These are phyloP conservation scores for Metschnikowia kunwiensis DNA, from an alignment of 805 yeast species.

Conservation along the genomic window DNA sequence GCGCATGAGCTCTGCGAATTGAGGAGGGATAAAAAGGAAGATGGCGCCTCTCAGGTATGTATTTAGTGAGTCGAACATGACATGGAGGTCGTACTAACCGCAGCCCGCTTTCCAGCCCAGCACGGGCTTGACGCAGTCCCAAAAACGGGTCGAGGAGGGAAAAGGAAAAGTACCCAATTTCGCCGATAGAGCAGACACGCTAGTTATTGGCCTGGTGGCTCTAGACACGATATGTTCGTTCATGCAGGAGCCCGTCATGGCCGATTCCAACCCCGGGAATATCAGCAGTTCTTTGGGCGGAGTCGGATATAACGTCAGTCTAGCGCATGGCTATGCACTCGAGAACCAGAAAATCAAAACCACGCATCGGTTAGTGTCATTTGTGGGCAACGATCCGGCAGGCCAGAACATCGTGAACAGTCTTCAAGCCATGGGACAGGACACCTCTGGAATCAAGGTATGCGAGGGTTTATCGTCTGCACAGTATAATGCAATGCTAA, in stretches of 20 bases:
- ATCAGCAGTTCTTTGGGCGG: slow-evolving; percentile 68
- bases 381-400: slow-evolving; percentile 57
- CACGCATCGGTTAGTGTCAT: slow-evolving; percentile 48
- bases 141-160: neutral
- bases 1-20: slow-evolving; percentile 46
- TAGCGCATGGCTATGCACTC: slow-evolving; percentile 48
- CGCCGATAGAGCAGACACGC: slow-evolving; percentile 23
- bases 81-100: too few relatives aligned
- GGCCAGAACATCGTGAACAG: slow-evolving; percentile 41
- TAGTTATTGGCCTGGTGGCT: slow-evolving; percentile 74
- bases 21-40: neutral
- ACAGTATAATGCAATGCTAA: slow-evolving; percentile 71
- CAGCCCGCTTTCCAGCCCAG: slow-evolving; percentile 9
- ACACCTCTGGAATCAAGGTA: slow-evolving; percentile 40
- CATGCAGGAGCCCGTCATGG: slow-evolving; percentile 22
- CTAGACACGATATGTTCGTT: slow-evolving; percentile 64
- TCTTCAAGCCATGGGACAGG: slow-evolving; percentile 26
- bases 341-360: slow-evolving; percentile 6
- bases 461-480: slow-evolving; percentile 45
- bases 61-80: too few relatives aligned
- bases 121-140: slow-evolving; percentile 6
- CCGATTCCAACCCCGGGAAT: slow-evolving; percentile 74
- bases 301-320: slow-evolving; percentile 75
- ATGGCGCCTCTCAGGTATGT: too few relatives aligned
- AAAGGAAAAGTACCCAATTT: neutral